These are phyloP conservation scores for Phialophora chinensis DNA, from an alignment of 2,329 filamentous ascomycete species.

Conservation along the genomic window DNA sequence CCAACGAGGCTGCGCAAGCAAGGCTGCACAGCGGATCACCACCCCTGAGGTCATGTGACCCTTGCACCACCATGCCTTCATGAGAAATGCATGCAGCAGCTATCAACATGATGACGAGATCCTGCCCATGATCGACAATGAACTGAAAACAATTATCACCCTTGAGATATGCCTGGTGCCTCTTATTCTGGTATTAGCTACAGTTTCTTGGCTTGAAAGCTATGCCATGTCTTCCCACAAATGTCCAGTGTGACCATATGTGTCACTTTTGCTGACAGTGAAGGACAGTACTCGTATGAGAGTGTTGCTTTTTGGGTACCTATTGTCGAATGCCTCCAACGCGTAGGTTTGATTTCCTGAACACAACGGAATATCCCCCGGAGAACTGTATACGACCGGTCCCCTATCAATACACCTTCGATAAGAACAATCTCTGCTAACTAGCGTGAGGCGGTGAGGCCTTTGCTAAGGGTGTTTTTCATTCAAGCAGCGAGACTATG, in stretches of 20 bases:
- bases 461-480: background rate
- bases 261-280: background rate
- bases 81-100: constrained; percentile 10
- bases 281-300: background rate
- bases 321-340: background rate
- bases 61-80: constrained; percentile 7
- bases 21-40: constrained; percentile 11
- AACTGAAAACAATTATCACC: constrained; percentile 2
- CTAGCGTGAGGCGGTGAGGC: background rate
- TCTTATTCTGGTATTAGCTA: constrained; percentile 3
- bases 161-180: constrained; percentile 11
- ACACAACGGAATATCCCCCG: background rate
- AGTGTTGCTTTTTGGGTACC: background rate
- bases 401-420: background rate
- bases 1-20: constrained; percentile 5
- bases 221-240: background rate
- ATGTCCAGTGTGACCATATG: background rate
- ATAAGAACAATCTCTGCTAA: background rate
- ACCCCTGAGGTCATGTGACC: constrained; percentile 22
- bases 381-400: background rate
- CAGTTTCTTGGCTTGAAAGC: constrained; percentile 3
- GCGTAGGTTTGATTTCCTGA: background rate
- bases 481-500: background rate
- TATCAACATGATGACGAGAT: background rate
- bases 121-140: constrained; percentile 12